Percentiles rank a stretch among this genome's conserved stretches.
Evolutionary conservation across 192 early-diverging fungal species (phyloP).

Genomic region (Hyaloraphidium curvatum): DNA sequence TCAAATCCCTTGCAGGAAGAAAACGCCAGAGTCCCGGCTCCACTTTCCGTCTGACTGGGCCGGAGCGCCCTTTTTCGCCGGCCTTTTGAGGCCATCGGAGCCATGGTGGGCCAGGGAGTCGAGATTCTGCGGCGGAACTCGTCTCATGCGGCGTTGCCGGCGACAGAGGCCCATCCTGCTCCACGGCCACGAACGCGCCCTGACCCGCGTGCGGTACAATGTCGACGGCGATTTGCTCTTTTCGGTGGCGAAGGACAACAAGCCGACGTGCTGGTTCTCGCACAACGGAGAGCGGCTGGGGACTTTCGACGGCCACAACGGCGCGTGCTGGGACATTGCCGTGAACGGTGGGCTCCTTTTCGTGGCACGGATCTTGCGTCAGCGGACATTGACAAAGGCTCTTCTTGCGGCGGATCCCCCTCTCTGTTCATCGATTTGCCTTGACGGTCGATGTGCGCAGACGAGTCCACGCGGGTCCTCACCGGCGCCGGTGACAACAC

Average conservation of each 20-base stretch:
- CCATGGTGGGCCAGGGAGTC: no score
- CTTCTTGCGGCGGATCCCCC: not conserved
- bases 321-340: constrained; percentile 88
- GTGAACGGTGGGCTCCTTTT: constrained; percentile 47
- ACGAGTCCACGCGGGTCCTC: constrained; percentile 48
- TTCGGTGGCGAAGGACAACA: constrained; percentile 84
- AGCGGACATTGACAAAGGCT: not conserved
- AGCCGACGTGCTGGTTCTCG: constrained; percentile 87
- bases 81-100: no score
- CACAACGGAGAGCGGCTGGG: constrained; percentile 96
- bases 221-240: constrained; percentile 92
- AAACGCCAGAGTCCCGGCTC: no score
- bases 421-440: not conserved
- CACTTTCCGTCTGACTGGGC: no score
- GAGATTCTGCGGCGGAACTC: no score
- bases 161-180: constrained; percentile 77
- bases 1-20: no score
- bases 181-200: constrained; percentile 86
- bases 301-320: constrained; percentile 78
- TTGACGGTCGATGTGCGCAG: constrained; percentile 17
- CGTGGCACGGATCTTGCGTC: not conserved
- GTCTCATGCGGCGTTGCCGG: no score
- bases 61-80: no score
- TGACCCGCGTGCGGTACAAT: constrained; percentile 98
- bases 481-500: constrained; percentile 87